These are phyloP conservation scores for Henningerozyma blattae DNA, from an alignment of 805 yeast species.

Conservation along the genomic window DNA sequence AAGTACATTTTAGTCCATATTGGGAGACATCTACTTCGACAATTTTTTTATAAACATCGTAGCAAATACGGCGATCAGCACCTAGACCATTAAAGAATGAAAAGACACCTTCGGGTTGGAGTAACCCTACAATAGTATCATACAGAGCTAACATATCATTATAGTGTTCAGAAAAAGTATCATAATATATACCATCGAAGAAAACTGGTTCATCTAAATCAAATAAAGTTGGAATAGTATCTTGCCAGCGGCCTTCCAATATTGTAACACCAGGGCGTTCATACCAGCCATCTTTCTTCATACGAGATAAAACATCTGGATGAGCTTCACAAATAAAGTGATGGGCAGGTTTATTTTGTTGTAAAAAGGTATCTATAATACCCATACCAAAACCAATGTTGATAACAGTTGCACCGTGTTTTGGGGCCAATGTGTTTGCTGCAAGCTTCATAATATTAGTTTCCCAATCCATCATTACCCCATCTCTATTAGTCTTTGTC, in stretches of 20 bases:
- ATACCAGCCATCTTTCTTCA: constrained; percentile 73
- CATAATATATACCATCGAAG: constrained; percentile 87
- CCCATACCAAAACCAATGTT: constrained; percentile 98
- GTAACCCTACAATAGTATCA: constrained; percentile 67
- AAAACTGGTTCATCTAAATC: constrained; percentile 42
- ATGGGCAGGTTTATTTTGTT: constrained; percentile 25
- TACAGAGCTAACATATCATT: constrained; percentile 77
- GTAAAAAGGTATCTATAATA: constrained; percentile 74
- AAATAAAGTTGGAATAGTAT: constrained; percentile 52
- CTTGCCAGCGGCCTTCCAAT: constrained; percentile 91
- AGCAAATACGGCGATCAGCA: constrained; percentile 61
- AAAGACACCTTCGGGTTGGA: constrained; percentile 73
- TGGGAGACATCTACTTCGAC: constrained; percentile 70
- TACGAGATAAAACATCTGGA: constrained; percentile 69
- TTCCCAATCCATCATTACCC: constrained; percentile 99
- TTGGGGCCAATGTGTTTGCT: constrained; percentile 55
- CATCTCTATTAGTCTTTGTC: constrained; percentile 66
- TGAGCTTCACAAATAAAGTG: constrained; percentile 94
- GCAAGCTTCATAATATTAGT: constrained; percentile 69
- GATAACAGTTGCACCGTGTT: constrained; percentile 33
- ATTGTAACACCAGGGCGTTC: constrained; percentile 59
- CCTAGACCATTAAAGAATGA: constrained; percentile 90
- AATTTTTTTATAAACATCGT: constrained; percentile 75
- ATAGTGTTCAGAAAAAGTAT: constrained; percentile 88
- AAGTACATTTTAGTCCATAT: constrained; percentile 64